These are phyloP conservation scores for Parascedosporium putredinis DNA, from an alignment of 2,329 filamentous ascomycete species.

Conservation along the genomic window DNA sequence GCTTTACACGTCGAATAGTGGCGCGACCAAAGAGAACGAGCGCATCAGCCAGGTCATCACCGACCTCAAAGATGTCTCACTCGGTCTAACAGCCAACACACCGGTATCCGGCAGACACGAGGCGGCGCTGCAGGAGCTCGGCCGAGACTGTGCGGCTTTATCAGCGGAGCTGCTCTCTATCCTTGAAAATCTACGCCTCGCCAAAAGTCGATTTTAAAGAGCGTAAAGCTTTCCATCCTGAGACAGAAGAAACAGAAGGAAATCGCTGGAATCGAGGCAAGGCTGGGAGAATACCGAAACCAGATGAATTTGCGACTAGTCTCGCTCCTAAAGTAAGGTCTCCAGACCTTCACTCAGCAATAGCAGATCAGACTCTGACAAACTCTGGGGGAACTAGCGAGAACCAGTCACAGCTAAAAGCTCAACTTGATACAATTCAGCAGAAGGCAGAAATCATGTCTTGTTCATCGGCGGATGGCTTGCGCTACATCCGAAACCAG, in stretches of 20 bases:
- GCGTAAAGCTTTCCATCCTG: background rate
- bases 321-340: background rate
- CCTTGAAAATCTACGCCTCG: background rate
- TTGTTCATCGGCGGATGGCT: no score
- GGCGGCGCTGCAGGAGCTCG: background rate
- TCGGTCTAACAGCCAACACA: background rate
- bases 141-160: background rate
- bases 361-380: no score
- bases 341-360: no score
- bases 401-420: no score
- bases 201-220: background rate
- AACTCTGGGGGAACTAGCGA: no score
- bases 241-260: background rate
- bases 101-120: background rate
- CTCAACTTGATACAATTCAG: no score
- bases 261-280: background rate
- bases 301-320: slow-evolving; percentile 1
- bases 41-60: background rate
- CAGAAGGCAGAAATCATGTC: no score
- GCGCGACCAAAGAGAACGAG: background rate
- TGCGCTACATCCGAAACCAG: no score
- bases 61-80: background rate
- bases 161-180: background rate
- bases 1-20: background rate
- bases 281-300: background rate